Conservation (phyloP, 177 flowering plant genomes). For the Vitis hybrid region DNA sequence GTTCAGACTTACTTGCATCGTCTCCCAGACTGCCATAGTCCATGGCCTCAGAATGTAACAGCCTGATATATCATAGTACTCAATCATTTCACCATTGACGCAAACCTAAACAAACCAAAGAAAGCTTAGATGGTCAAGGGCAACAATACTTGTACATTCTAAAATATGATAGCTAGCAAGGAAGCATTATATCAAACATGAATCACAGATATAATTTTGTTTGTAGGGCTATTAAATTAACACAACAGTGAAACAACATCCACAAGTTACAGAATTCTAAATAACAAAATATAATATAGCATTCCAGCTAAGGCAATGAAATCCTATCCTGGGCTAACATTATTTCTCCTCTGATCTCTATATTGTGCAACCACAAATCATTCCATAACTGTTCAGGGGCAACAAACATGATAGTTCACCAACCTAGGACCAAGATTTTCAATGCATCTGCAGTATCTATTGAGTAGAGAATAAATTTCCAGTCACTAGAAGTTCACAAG, state of each 20-base stretch:
- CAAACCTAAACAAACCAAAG: slow-evolving; percentile 54
- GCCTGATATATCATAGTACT: slow-evolving; percentile 90
- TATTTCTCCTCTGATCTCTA: too few relatives aligned
- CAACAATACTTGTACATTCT: not conserved
- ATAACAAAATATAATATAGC: too few relatives aligned
- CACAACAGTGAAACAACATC: too few relatives aligned
- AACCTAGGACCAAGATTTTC: too few relatives aligned
- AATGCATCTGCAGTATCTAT: too few relatives aligned
- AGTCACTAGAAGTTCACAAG: not conserved
- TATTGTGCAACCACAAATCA: too few relatives aligned
- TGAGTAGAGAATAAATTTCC: too few relatives aligned
- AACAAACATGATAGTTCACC: too few relatives aligned
- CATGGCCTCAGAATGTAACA: slow-evolving; percentile 91
- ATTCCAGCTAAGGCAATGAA: too few relatives aligned
- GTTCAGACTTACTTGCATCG: slow-evolving; percentile 62
- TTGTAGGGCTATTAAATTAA: not conserved
- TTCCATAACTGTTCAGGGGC: too few relatives aligned
- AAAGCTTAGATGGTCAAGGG: not conserved
- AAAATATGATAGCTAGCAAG: not conserved
- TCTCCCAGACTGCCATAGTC: slow-evolving; percentile 88
- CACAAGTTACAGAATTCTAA: too few relatives aligned
- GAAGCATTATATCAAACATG: not conserved
- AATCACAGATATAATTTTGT: not conserved
- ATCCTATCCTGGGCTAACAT: too few relatives aligned
- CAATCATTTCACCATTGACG: slow-evolving; percentile 83